Evolutionary conservation across 2,329 filamentous ascomycete genomes (phyloP).

Genomic region (Zymoseptoria passerinii): DNA sequence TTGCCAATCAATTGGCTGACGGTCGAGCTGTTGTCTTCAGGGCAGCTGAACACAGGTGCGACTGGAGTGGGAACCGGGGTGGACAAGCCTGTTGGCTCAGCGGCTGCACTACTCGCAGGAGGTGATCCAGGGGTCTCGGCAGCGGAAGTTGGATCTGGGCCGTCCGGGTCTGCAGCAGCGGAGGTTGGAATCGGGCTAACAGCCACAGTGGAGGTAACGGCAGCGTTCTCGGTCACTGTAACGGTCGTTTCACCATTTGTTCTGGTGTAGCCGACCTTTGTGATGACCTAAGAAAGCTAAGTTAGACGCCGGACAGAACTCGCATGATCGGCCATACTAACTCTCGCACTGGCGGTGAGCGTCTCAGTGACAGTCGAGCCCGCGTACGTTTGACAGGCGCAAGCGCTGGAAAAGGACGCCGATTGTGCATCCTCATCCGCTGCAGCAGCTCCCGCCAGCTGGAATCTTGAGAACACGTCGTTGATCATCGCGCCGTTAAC

Average conservation of each 20-base stretch:
- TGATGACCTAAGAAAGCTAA: background rate
- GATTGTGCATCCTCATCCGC: conserved; percentile 1
- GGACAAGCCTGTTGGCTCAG: background rate
- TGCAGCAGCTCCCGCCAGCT: conserved; percentile 3
- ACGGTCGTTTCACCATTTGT: background rate
- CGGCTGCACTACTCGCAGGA: conserved; percentile 1
- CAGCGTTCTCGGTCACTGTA: conserved; percentile 15
- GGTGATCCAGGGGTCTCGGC: background rate
- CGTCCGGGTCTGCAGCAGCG: background rate
- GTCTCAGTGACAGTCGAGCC: conserved; percentile 23
- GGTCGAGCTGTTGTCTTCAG: conserved; percentile 24
- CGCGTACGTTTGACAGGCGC: conserved; percentile 22
- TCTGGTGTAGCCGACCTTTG: background rate
- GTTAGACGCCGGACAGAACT: background rate
- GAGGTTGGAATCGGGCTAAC: background rate
- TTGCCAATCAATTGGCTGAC: conserved; percentile 27
- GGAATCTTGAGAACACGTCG: conserved; percentile 15
- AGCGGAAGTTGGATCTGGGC: background rate
- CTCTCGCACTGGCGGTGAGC: conserved; percentile 18
- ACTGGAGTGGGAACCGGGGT: conserved; percentile 18
- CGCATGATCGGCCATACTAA: conserved; percentile 7
- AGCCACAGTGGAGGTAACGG: conserved; percentile 16
- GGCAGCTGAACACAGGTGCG: conserved; percentile 25
- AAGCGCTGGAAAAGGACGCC: conserved; percentile 27
- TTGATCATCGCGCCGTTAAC: conserved; percentile 3